A percentile compares a stretch with the other conserved stretches of the same genome.
Conservation (phyloP, 176 grass and related monocot species). For the Juncus effusus region DNA sequence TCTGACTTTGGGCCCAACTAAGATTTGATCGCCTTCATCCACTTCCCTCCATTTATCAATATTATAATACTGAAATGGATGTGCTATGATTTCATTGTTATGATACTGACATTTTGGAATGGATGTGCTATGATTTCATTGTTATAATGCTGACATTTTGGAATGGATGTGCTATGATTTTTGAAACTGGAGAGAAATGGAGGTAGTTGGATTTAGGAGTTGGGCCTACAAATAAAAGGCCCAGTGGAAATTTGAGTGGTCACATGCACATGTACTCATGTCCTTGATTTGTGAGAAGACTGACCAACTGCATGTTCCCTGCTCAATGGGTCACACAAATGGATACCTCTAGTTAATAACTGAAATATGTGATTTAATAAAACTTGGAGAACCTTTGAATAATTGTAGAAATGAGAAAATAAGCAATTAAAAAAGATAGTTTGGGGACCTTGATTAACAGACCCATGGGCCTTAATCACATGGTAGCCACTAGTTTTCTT, state of each 20-base stretch:
- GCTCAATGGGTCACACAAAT: not conserved
- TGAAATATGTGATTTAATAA: not conserved
- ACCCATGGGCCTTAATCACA: no score
- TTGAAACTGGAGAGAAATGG: no score
- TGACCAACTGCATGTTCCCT: slow-evolving; percentile 9
- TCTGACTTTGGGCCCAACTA: slow-evolving; percentile 6
- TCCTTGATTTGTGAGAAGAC: slow-evolving; percentile 14
- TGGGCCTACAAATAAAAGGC: no score
- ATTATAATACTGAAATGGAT: not conserved
- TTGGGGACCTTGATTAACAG: no score
- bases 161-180: no score
- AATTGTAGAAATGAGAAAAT: no score
- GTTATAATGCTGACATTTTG: no score
- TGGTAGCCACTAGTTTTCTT: no score
- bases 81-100: not conserved
- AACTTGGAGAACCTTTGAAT: no score
- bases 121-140: not conserved
- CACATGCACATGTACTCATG: slow-evolving; percentile 9
- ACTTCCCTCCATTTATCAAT: not conserved
- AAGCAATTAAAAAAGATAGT: no score
- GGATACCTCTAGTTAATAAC: not conserved
- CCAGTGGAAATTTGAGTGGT: slow-evolving; percentile 12
- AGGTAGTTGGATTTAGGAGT: no score
- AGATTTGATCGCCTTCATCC: slow-evolving; percentile 7
- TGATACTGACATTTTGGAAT: no score